Evolutionary conservation across 257 asterid species (phyloP).

Genomic region (Solanum infundibuliforme): DNA sequence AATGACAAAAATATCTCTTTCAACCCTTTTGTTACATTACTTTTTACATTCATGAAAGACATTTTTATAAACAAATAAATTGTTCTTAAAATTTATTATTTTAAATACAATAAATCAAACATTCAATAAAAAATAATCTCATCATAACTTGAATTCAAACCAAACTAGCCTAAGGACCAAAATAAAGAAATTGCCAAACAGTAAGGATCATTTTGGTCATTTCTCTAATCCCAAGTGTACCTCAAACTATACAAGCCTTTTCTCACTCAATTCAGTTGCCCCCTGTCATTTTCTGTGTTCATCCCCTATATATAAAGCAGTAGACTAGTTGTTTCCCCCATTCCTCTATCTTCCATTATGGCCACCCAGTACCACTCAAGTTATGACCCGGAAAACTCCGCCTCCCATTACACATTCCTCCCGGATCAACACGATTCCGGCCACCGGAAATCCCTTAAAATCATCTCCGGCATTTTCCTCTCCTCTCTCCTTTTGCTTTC

Average conservation of each 20-base stretch:
- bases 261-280: background rate
- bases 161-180: too few relatives aligned
- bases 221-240: background rate
- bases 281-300: background rate
- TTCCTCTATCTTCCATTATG: slow-evolving; percentile 18
- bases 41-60: too few relatives aligned
- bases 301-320: background rate
- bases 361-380: slow-evolving; percentile 13
- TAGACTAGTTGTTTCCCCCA: background rate
- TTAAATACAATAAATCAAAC: too few relatives aligned
- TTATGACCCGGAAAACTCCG: slow-evolving; percentile 26
- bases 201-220: background rate
- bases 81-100: too few relatives aligned
- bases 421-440: slow-evolving; percentile 14
- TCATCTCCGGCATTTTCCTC: slow-evolving; percentile 26
- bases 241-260: background rate
- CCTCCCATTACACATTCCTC: slow-evolving; percentile 24
- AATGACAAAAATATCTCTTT: too few relatives aligned
- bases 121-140: too few relatives aligned
- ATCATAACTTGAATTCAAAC: too few relatives aligned
- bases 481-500: slow-evolving; percentile 22
- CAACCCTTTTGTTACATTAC: too few relatives aligned
- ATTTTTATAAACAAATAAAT: too few relatives aligned
- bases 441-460: slow-evolving; percentile 17
- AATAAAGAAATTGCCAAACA: background rate